Conservation (phyloP, 2,329 filamentous ascomycete genomes). For the Neofusicoccum cordaticola region DNA sequence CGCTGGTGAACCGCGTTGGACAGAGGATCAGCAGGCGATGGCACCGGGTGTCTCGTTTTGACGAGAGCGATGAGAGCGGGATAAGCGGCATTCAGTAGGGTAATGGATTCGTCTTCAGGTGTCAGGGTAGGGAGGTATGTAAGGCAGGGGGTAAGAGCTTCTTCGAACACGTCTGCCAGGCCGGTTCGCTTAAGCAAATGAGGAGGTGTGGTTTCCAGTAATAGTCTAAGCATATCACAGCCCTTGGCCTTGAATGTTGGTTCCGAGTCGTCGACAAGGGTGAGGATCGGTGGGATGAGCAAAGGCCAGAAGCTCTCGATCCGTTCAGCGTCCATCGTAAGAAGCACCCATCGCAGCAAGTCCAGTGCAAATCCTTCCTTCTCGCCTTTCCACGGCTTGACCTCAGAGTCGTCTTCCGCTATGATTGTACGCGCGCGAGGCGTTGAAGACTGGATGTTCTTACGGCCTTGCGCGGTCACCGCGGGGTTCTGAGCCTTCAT, state of each 20-base stretch:
- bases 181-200: slow-evolving; percentile 60
- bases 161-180: slow-evolving; percentile 65
- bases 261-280: slow-evolving; percentile 64
- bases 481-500: slow-evolving; percentile 25
- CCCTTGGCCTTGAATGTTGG: slow-evolving; percentile 54
- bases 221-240: slow-evolving; percentile 51
- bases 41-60: slow-evolving; percentile 39
- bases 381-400: slow-evolving; percentile 61
- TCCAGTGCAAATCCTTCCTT: slow-evolving; percentile 51
- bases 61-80: slow-evolving; percentile 61
- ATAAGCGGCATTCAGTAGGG: slow-evolving; percentile 65
- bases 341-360: slow-evolving; percentile 62
- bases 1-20: slow-evolving; percentile 27
- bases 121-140: slow-evolving; percentile 75
- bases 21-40: slow-evolving; percentile 24
- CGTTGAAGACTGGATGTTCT: slow-evolving; percentile 40
- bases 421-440: slow-evolving; percentile 31
- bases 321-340: slow-evolving; percentile 47
- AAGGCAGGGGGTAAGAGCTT: slow-evolving; percentile 69
- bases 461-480: slow-evolving; percentile 58
- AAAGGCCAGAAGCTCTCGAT: slow-evolving; percentile 63
- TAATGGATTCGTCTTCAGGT: slow-evolving; percentile 65
- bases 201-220: slow-evolving; percentile 56
- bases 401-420: slow-evolving; percentile 41
- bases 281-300: slow-evolving; percentile 67